Evolutionary conservation across 169 alveolate genomes (phyloP).

Genomic region (Plasmodium knowlesi): DNA sequence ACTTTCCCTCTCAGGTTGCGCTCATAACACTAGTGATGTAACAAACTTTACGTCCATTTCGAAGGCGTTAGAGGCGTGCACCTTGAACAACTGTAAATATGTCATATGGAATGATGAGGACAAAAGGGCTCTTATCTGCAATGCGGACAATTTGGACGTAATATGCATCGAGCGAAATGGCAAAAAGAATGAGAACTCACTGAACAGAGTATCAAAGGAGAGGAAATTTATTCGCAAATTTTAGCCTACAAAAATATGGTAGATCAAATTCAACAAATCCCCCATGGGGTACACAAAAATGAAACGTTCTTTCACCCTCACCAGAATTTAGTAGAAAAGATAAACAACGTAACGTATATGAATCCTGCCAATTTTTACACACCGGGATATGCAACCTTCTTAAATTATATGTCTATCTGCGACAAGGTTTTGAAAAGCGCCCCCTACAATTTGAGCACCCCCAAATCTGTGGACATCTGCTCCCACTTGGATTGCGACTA

Average conservation of each 20-base stretch:
- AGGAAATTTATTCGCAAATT: neutral
- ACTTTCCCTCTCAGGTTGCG: conserved; percentile 32
- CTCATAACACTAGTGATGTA: conserved; percentile 17
- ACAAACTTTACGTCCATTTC: conserved; percentile 31
- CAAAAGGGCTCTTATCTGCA: conserved; percentile 47
- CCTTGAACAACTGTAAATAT: conserved; percentile 32
- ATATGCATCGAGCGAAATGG: neutral
- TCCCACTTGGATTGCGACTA: conserved; percentile 59
- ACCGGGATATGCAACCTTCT: conserved; percentile 58
- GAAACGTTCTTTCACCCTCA: neutral
- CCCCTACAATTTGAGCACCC: conserved; percentile 40
- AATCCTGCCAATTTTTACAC: conserved; percentile 60
- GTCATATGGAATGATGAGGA: conserved; percentile 63
- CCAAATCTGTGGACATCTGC: conserved; percentile 52
- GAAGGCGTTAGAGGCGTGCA: conserved; percentile 66
- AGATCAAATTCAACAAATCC: neutral
- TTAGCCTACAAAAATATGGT: neutral
- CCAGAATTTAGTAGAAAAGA: conserved; percentile 39
- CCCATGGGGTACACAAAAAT: neutral
- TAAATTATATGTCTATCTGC: conserved; percentile 75
- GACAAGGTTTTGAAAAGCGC: conserved; percentile 45
- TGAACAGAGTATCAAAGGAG: neutral
- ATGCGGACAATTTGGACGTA: conserved; percentile 15
- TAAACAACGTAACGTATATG: conserved; percentile 39
- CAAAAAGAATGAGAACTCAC: neutral